A percentile compares a stretch with the other conserved stretches of the same genome.
Evolutionary conservation across 768 basidiomycete species (phyloP).

Genomic region (Mycena capillaripes): DNA sequence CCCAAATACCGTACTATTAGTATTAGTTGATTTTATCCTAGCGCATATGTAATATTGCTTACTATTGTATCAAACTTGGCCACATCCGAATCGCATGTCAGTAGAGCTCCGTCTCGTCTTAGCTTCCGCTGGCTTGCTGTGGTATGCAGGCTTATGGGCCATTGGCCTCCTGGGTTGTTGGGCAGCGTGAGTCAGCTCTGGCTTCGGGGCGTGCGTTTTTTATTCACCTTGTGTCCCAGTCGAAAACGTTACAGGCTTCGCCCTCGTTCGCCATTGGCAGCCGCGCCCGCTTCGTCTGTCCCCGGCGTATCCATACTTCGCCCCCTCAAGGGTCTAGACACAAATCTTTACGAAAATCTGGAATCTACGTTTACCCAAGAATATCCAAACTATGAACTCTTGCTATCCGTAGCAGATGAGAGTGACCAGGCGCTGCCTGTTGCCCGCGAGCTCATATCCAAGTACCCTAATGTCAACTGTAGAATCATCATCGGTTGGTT

Average conservation of each 20-base stretch:
- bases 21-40: too few relatives aligned
- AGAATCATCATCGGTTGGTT: slow-evolving; percentile 81
- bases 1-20: too few relatives aligned
- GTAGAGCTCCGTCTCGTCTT: slow-evolving; percentile 40
- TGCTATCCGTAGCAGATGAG: slow-evolving; percentile 92
- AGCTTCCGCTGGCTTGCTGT: slow-evolving; percentile 63
- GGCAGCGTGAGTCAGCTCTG: slow-evolving; percentile 69
- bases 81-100: too few relatives aligned
- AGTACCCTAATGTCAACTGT: slow-evolving; percentile 83
- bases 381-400: slow-evolving; percentile 92
- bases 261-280: slow-evolving; percentile 71
- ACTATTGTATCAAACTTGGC: too few relatives aligned
- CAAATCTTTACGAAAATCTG: slow-evolving; percentile 95
- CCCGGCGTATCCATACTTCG: slow-evolving; percentile 96
- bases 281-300: slow-evolving; percentile 59
- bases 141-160: slow-evolving; percentile 76
- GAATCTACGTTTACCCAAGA: slow-evolving; percentile 94
- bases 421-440: slow-evolving; percentile 90
- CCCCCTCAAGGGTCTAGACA: slow-evolving; percentile 94
- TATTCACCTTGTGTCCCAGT: slow-evolving; percentile 56
- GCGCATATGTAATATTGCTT: too few relatives aligned
- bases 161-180: slow-evolving; percentile 77
- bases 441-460: slow-evolving; percentile 80
- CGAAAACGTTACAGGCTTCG: slow-evolving; percentile 81
- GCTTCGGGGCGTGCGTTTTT: slow-evolving; percentile 1